Evolutionary conservation across 352 stramenopile genomes (phyloP).

Genomic region (Phytopythium boreale): DNA sequence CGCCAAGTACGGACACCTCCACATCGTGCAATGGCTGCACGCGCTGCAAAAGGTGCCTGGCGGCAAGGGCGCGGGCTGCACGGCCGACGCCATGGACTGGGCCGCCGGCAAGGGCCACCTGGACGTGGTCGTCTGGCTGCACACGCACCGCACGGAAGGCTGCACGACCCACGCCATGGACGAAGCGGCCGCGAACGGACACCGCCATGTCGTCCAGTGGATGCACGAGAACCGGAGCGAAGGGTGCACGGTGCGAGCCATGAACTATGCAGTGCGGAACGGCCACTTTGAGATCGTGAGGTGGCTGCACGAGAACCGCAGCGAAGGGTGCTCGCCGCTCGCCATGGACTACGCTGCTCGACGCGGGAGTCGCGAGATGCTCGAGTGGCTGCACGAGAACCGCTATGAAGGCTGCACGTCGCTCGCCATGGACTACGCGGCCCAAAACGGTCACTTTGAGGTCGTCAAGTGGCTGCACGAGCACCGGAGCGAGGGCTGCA

Average conservation of each 20-base stretch:
- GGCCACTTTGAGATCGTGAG: constrained; percentile 10
- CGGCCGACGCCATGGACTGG: constrained; percentile 4
- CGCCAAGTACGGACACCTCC: constrained; percentile 25
- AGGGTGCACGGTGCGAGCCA: constrained; percentile 5
- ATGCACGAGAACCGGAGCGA: constrained; percentile 10
- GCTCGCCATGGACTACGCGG: constrained; percentile 13
- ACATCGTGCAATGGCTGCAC: constrained; percentile 30
- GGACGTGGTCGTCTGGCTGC: constrained; percentile 41
- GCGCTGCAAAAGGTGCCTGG: not conserved
- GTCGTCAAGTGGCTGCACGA: constrained; percentile 15
- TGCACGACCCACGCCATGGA: constrained; percentile 26
- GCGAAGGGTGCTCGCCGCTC: constrained; percentile 11
- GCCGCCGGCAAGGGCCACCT: constrained; percentile 27
- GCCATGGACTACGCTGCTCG: constrained; percentile 12
- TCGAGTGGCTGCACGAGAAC: constrained; percentile 13
- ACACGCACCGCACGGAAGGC: constrained; percentile 13
- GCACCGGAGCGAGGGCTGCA: constrained; percentile 9
- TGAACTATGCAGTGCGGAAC: constrained; percentile 9
- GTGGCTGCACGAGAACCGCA: constrained; percentile 10
- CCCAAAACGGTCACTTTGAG: constrained; percentile 9
- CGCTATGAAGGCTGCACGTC: constrained; percentile 5
- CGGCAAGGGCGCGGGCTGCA: not conserved
- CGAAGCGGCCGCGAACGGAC: constrained; percentile 21
- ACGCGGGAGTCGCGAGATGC: constrained; percentile 10
- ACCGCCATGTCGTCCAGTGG: constrained; percentile 18